phyloP scores from a whole-genome alignment of 768 basidiomycete species.

The Mycena capillaripes region DNA sequence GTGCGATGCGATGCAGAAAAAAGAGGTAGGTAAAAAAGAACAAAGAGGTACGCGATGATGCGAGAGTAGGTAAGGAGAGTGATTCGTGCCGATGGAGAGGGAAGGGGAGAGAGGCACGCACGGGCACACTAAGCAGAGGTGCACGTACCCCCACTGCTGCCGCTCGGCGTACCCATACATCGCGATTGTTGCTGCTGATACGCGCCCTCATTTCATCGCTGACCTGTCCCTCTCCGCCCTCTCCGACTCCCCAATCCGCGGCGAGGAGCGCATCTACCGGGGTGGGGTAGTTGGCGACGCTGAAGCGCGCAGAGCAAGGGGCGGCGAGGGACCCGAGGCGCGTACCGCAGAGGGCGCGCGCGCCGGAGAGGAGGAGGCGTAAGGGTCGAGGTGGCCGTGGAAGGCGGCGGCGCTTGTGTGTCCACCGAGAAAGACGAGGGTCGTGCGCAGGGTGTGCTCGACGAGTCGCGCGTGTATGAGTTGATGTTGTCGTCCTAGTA shows the following conservation, averaged over 20 bases:
- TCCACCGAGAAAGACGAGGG: background rate
- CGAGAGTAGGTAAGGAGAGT: no score
- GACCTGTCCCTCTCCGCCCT: slow-evolving; percentile 22
- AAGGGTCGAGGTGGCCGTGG: slow-evolving; percentile 32
- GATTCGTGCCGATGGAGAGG: no score
- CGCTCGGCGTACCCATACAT: no score
- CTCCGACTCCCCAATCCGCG: slow-evolving; percentile 54
- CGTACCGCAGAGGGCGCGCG: slow-evolving; percentile 27
- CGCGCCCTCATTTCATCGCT: no score
- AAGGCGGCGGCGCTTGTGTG: slow-evolving; percentile 23
- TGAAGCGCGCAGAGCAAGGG: slow-evolving; percentile 19
- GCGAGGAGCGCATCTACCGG: slow-evolving; percentile 17
- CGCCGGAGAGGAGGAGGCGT: slow-evolving; percentile 35
- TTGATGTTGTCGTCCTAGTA: background rate
- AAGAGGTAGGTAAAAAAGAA: no score
- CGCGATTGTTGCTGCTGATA: no score
- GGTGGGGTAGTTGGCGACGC: slow-evolving; percentile 1
- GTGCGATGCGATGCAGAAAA: no score
- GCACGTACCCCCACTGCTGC: no score
- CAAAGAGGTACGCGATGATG: no score
- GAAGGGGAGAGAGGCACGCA: no score
- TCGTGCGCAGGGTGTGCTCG: background rate
- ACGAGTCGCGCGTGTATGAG: no score
- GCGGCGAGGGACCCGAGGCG: slow-evolving; percentile 28
- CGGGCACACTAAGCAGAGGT: no score